A percentile compares a stretch with the other conserved stretches of the same genome.
These are phyloP conservation scores for Xylariaceae sp. DNA, from an alignment of 2,329 filamentous ascomycete genomes.

Conservation along the genomic window DNA sequence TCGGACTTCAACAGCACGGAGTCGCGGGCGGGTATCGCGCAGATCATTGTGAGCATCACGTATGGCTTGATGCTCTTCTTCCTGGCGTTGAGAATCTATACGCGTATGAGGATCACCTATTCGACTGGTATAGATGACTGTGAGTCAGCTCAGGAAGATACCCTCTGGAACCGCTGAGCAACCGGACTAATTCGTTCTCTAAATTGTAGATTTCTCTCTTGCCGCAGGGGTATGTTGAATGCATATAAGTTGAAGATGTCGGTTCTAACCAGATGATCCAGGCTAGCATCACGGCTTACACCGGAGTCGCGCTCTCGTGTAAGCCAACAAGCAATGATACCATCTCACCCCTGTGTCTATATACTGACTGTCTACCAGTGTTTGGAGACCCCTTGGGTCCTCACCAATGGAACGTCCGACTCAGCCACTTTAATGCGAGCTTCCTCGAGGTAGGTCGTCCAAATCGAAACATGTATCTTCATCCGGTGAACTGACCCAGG, in stretches of 20 bases:
- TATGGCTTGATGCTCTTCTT: slow-evolving; percentile 21
- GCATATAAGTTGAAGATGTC: not conserved
- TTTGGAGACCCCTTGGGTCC: slow-evolving; percentile 16
- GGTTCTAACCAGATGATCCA: slow-evolving; percentile 1
- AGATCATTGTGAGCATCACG: slow-evolving; percentile 17
- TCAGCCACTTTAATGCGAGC: slow-evolving; percentile 12
- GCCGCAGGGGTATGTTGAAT: slow-evolving; percentile 19
- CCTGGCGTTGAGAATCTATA: slow-evolving; percentile 21
- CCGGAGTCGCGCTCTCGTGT: slow-evolving; percentile 15
- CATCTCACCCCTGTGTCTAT: not conserved
- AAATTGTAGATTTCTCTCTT: slow-evolving; percentile 17
- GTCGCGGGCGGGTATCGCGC: slow-evolving; percentile 10
- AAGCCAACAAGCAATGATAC: not conserved
- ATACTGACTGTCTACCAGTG: slow-evolving; percentile 15
- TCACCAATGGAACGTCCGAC: slow-evolving; percentile 24
- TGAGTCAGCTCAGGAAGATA: slow-evolving; percentile 7
- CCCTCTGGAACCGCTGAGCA: not conserved
- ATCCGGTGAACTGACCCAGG: not conserved
- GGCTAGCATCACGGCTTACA: slow-evolving; percentile 19
- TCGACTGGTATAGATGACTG: slow-evolving; percentile 20
- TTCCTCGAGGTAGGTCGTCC: slow-evolving; percentile 13
- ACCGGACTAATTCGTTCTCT: slow-evolving; percentile 9
- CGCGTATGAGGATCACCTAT: slow-evolving; percentile 14
- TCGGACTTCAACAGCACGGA: slow-evolving; percentile 17
- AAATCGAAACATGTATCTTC: not conserved